Conservation (phyloP, 495 filamentous ascomycete species). For the Trichoderma reesei region DNA sequence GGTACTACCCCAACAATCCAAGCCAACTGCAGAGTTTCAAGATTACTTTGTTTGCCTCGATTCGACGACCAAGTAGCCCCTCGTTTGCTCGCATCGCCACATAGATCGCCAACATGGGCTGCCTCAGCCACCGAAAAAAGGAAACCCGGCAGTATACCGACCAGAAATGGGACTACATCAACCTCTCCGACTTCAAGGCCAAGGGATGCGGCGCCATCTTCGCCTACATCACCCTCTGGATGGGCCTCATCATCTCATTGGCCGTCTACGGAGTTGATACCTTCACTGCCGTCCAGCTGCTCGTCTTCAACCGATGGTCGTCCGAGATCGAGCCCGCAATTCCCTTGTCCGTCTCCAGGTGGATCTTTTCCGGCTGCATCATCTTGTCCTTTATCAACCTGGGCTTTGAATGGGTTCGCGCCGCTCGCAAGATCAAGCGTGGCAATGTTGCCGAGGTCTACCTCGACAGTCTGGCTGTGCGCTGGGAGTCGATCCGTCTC, state of each 20-base stretch:
- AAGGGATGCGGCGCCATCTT: slow-evolving; percentile 63
- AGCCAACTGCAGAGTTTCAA: not conserved
- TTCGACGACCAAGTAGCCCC: slow-evolving; percentile 9
- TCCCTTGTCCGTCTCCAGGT: slow-evolving; percentile 63
- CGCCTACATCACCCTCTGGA: slow-evolving; percentile 77
- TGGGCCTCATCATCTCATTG: slow-evolving; percentile 67
- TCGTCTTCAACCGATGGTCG: slow-evolving; percentile 68
- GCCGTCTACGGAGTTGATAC: slow-evolving; percentile 83
- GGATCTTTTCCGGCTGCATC: slow-evolving; percentile 87
- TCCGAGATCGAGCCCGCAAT: slow-evolving; percentile 39
- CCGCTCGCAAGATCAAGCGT: slow-evolving; percentile 66
- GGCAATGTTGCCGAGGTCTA: slow-evolving; percentile 87
- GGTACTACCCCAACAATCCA: slow-evolving; percentile 9
- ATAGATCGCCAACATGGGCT: slow-evolving; percentile 52
- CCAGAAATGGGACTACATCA: slow-evolving; percentile 94
- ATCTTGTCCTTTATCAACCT: slow-evolving; percentile 74
- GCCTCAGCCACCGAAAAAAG: slow-evolving; percentile 60
- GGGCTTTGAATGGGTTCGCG: slow-evolving; percentile 64
- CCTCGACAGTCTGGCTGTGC: slow-evolving; percentile 74
- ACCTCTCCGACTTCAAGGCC: slow-evolving; percentile 78
- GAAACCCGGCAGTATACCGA: slow-evolving; percentile 56
- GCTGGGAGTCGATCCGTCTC: slow-evolving; percentile 66
- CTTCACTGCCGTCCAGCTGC: slow-evolving; percentile 83
- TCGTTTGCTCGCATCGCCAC: slow-evolving; percentile 12
- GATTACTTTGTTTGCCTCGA: not conserved